Evolutionary conservation across 2,329 filamentous ascomycete species (phyloP), one percentile per base, ranked within the genome.

Genomic region (Calonectria ilicicola): DNA sequence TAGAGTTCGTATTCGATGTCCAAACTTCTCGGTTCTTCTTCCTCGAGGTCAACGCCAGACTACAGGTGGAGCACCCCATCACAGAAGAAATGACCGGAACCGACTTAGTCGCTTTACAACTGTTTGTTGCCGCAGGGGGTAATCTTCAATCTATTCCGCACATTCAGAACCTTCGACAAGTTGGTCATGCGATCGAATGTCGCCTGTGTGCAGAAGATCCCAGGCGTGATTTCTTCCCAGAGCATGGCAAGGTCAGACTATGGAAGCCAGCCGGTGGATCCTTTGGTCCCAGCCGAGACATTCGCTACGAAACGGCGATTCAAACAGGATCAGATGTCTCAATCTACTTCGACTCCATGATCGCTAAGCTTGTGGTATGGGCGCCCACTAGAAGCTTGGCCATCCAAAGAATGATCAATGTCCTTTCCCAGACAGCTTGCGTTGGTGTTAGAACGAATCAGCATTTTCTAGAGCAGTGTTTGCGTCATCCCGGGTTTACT

Each of bases 381-480:
- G 85, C 85, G 1, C 83, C 84, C 7, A 85, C 80, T 2, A 75
- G 84, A 15, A 66, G 76, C 0, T 64, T 82, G 15, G 84, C 84
- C 0, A 82, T 85, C 17, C 75, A 81, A 38, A 84, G 82, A 58
- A 84, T 85, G 81, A 75, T 66, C 7, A 71, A 76, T 5, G 78
- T 83, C 1, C 76, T 85, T 1, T 76, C 81, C 0, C 71, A 83
- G 17, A 85, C 83, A 1, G 81, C 82, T 21, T 87, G 86, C 65
- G 80, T 85, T 65, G 86, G 85, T 23, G 82, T 86, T 62, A 82
- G 84, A 63, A 94, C 92, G 1, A 94, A 94, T 79, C 93, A 94
- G 64, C 91, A 93, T 74, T 94, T 94, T 78, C 82, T 94, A 56
- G 94, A 93, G 81, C 86, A 87, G 21, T 87, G 93, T 75, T 92